Percentiles rank a stretch among this genome's conserved stretches.
These are phyloP conservation scores for Closterium sp. DNA, from an alignment of 139 green algal species.

Conservation along the genomic window DNA sequence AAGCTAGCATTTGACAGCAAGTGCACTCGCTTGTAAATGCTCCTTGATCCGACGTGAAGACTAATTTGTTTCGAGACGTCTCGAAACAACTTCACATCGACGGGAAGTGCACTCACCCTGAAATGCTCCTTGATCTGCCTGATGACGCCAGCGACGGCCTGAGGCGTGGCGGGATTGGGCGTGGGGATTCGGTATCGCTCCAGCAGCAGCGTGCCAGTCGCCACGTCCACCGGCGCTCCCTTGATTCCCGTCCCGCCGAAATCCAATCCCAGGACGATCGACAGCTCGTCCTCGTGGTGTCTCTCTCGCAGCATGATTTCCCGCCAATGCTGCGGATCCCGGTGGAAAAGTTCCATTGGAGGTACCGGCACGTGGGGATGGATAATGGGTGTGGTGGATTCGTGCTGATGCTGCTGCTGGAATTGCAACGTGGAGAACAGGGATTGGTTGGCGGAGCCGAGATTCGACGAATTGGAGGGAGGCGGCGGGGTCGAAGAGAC, in stretches of 20 bases:
- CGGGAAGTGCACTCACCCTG: neutral
- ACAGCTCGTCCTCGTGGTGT: neutral
- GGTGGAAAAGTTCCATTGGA: neutral
- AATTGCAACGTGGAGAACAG: neutral
- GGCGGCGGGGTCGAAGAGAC: neutral
- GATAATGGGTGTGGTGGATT: neutral
- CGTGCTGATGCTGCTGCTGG: neutral
- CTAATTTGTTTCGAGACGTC: too few species aligned
- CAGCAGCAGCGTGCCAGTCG: neutral
- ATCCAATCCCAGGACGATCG: constrained; percentile 13
- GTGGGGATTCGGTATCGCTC: constrained; percentile 9
- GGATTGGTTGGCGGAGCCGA: neutral
- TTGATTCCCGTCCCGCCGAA: constrained; percentile 27
- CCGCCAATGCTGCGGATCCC: neutral
- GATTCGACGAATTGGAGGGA: neutral
- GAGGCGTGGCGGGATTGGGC: constrained; percentile 15
- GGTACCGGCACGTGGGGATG: neutral
- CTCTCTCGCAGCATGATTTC: neutral
- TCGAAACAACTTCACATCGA: too few species aligned
- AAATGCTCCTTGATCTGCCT: neutral
- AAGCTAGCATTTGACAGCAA: too few species aligned
- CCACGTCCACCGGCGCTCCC: constrained; percentile 9
- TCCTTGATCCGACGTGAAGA: too few species aligned
- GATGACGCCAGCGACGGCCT: constrained; percentile 5
- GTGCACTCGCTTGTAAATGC: neutral